Evolutionary conservation across 805 yeast species (phyloP), one percentile per base, ranked within the genome.

Genomic region (Kazachstania taianensis): DNA sequence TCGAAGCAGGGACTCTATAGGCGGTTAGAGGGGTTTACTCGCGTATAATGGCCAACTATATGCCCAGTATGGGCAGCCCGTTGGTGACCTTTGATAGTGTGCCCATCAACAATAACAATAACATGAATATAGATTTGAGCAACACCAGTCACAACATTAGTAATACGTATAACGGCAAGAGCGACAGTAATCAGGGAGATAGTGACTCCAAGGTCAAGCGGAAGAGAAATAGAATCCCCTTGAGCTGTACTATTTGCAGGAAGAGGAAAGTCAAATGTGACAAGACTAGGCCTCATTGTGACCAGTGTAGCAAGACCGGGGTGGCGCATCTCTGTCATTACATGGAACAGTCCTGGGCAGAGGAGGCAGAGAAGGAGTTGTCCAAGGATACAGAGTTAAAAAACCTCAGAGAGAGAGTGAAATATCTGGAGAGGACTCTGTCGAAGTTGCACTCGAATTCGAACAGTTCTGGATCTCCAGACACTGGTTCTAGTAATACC

Each of bases 301-400:
- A 70, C 7, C 72, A 70, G 38, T 73, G 79, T 58, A 63, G 66
- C 24, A 69, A 70, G 46, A 72, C 74, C 12, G 78, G 77, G 2
- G 78, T 73, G 12, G 69, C 69, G 6, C 78, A 73, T 48, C 53
- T 73, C 14, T 73, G 79, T 40, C 72, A 70, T 35, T 73, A 72
- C 43, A 61, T 73, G 44, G 77, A 71, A 41, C 79, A 76, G 28
- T 60, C 66, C n/a, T 73, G 79, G 79, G 78, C 78, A 54, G 46
- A 59, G 49, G 50, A 59, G 44, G 53, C 59, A 61, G 48, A 81
- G 72, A 53, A 62, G 57, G 41, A 72, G 65, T 40, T 63, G 53
- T 50, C 71, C 42, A 65, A 72, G 38, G 72, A 57, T 29, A 56
- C 61, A 9, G 73, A 67, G 43, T 49, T 64, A 37, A 61, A 67